These are phyloP conservation scores for Naematelia encephala DNA, from an alignment of 768 basidiomycete species.

Conservation along the genomic window DNA sequence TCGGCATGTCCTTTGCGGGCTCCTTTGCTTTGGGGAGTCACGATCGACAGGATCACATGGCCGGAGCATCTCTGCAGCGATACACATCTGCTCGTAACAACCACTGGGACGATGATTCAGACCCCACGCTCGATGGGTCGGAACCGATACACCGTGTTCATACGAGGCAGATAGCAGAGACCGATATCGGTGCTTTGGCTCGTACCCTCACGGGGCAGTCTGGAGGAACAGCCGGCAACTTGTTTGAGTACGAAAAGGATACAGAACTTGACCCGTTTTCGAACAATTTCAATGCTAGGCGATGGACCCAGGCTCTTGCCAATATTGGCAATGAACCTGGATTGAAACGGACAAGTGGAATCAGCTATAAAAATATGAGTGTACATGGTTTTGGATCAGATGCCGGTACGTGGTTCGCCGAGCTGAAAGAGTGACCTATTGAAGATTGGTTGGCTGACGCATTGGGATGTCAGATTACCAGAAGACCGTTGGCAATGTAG, in stretches of 20 bases:
- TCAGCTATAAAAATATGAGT: conserved; percentile 52
- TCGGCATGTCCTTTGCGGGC: background rate
- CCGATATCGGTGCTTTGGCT: conserved; percentile 18
- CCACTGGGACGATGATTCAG: background rate
- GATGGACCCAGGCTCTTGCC: conserved; percentile 50
- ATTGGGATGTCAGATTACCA: conserved; percentile 51
- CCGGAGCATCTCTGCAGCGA: background rate
- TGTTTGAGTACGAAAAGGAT: conserved; percentile 43
- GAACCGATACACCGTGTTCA: background rate
- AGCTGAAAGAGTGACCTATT: background rate
- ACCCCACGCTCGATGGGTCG: background rate
- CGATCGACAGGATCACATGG: background rate
- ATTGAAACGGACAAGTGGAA: conserved; percentile 46
- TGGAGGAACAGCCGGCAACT: conserved; percentile 10
- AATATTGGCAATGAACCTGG: conserved; percentile 20
- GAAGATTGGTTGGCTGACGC: background rate
- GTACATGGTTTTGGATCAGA: conserved; percentile 48
- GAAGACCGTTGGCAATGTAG: conserved; percentile 53
- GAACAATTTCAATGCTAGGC: conserved; percentile 49
- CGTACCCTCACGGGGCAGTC: conserved; percentile 23
- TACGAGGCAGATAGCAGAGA: background rate
- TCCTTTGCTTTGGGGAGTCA: background rate
- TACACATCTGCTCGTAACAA: background rate
- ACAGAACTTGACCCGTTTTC: conserved; percentile 52
- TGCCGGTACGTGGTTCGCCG: conserved; percentile 33